Percentiles rank a stretch among this genome's conserved stretches.
Conservation (phyloP, 352 stramenopile species). For the Phytophthora macrochlamydospora region DNA sequence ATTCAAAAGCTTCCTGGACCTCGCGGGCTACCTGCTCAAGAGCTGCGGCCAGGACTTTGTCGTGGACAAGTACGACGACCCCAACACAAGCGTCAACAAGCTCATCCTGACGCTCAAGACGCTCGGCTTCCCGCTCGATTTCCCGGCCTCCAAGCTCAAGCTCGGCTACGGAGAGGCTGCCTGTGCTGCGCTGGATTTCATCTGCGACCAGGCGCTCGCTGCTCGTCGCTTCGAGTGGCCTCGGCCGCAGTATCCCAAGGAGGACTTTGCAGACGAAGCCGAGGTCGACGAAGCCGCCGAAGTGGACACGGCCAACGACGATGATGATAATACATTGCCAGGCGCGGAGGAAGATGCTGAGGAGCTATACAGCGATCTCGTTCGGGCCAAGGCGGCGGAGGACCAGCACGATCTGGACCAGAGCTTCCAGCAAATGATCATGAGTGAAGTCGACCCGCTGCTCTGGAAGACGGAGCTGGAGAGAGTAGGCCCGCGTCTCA, state of each 20-base stretch:
- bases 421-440: constrained; percentile 87
- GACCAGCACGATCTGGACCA: constrained; percentile 62
- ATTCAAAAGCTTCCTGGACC: constrained; percentile 81
- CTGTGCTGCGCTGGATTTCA: constrained; percentile 77
- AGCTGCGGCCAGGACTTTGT: constrained; percentile 79
- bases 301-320: constrained; percentile 52
- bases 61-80: constrained; percentile 90
- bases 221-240: constrained; percentile 71
- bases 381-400: constrained; percentile 32
- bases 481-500: constrained; percentile 76
- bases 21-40: constrained; percentile 78
- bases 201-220: constrained; percentile 79
- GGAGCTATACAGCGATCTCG: constrained; percentile 67
- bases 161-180: constrained; percentile 79
- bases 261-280: constrained; percentile 82
- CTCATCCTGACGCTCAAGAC: constrained; percentile 85
- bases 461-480: constrained; percentile 88
- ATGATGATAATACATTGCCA: constrained; percentile 53
- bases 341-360: constrained; percentile 50
- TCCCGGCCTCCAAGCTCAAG: constrained; percentile 78
- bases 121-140: constrained; percentile 83
- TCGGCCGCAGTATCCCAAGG: constrained; percentile 74
- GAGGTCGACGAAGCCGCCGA: constrained; percentile 75
- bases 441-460: constrained; percentile 78
- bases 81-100: constrained; percentile 88